Conservation (phyloP, 1,284 basidiomycete species). For the Ganoderma meredithae region DNA sequence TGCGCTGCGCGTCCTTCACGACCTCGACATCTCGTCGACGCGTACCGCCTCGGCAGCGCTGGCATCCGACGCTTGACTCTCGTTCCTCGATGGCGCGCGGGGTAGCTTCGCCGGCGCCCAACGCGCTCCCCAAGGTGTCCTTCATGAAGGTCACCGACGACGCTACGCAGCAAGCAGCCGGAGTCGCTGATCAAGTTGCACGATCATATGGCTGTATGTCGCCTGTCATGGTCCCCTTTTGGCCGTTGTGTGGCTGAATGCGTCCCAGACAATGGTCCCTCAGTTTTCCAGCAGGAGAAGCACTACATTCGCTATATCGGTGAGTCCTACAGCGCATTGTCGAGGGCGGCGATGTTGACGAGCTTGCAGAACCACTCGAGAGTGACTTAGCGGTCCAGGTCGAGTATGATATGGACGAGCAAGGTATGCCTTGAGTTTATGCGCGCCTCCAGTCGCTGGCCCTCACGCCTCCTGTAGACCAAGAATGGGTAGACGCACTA, state of each 20-base stretch:
- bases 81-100: conserved; percentile 45
- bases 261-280: conserved; percentile 78
- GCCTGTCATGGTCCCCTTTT: conserved; percentile 29
- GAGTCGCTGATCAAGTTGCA: conserved; percentile 42
- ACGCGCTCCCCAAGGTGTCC: conserved; percentile 63
- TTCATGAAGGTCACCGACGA: conserved; percentile 69
- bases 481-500: conserved; percentile 92
- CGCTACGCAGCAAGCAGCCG: conserved; percentile 53
- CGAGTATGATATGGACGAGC: conserved; percentile 99
- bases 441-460: not conserved
- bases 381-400: conserved; percentile 92
- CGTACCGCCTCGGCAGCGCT: too few relatives aligned
- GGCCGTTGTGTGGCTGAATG: conserved; percentile 15
- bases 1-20: not conserved
- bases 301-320: conserved; percentile 93
- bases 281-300: conserved; percentile 79
- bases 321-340: conserved; percentile 44
- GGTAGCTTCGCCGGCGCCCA: conserved; percentile 44
- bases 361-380: conserved; percentile 84
- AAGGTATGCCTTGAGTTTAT: conserved; percentile 63
- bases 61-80: not conserved
- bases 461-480: conserved; percentile 60
- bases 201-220: conserved; percentile 44
- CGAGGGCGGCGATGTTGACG: not conserved
- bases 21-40: not conserved